phyloP scores from a whole-genome alignment of 257 asterid genomes.

The Plantago major region DNA sequence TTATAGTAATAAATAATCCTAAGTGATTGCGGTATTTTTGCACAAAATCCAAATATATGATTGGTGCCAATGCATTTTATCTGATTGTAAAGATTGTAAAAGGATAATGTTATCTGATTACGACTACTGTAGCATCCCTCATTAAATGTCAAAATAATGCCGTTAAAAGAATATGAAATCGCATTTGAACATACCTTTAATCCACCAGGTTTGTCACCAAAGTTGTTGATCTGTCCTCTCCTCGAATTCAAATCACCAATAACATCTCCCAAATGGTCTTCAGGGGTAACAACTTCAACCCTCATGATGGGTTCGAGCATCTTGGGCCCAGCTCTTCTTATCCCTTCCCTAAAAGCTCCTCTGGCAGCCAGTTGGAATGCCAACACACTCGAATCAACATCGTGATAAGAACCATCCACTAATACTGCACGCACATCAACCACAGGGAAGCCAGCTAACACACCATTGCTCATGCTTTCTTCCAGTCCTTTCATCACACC shows the following conservation, averaged over 20 bases:
- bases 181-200: slow-evolving; percentile 56
- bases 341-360: slow-evolving; percentile 94
- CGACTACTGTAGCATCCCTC: too few relatives aligned
- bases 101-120: too few relatives aligned
- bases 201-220: slow-evolving; percentile 99
- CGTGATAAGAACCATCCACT: slow-evolving; percentile 95
- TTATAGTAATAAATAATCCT: too few relatives aligned
- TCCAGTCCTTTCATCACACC: slow-evolving; percentile 98
- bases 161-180: background rate
- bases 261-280: slow-evolving; percentile 94
- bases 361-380: slow-evolving; percentile 97
- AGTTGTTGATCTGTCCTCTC: slow-evolving; percentile 87
- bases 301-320: slow-evolving; percentile 92
- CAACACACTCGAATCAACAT: slow-evolving; percentile 93
- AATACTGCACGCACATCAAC: slow-evolving; percentile 93
- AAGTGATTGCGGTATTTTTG: too few relatives aligned
- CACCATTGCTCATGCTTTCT: slow-evolving; percentile 92
- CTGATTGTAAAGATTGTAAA: too few relatives aligned
- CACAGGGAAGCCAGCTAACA: slow-evolving; percentile 89
- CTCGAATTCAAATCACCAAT: slow-evolving; percentile 96
- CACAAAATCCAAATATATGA: too few relatives aligned
- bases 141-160: background rate
- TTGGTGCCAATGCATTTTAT: too few relatives aligned
- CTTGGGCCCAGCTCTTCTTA: slow-evolving; percentile 87
- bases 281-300: slow-evolving; percentile 95